A percentile compares a stretch with the other conserved stretches of the same genome.
phyloP scores from a whole-genome alignment of 2,329 filamentous ascomycete species.

The Kalmusia sp. region DNA sequence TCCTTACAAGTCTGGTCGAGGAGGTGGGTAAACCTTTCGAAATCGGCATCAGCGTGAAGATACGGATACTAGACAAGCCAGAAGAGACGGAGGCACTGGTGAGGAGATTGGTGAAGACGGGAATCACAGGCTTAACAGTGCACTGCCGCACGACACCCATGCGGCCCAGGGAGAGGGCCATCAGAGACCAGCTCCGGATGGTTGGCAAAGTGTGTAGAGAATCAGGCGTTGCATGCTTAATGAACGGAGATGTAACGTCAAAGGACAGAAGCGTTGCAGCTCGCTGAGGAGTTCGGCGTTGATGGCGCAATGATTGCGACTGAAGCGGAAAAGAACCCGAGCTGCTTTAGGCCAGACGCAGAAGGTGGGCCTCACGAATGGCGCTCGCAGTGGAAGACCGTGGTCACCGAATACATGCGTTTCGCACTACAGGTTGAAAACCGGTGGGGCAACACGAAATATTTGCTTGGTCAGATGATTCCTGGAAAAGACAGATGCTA shows the following conservation, averaged over 20 bases:
- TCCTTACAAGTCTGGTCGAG: constrained; percentile 81
- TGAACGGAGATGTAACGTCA: constrained; percentile 90
- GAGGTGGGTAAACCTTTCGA: constrained; percentile 78
- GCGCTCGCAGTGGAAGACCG: constrained; percentile 74
- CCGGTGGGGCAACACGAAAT: constrained; percentile 92
- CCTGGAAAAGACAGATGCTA: constrained; percentile 77
- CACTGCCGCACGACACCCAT: constrained; percentile 97
- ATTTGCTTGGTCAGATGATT: constrained; percentile 82
- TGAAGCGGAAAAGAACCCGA: constrained; percentile 87
- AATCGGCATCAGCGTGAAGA: constrained; percentile 97
- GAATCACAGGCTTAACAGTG: constrained; percentile 89
- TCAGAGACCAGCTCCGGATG: constrained; percentile 86
- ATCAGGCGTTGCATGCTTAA: constrained; percentile 87
- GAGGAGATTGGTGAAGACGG: constrained; percentile 78
- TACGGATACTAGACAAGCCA: constrained; percentile 80
- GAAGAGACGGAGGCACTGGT: constrained; percentile 81
- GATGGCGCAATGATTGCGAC: constrained; percentile 98
- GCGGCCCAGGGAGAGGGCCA: constrained; percentile 86
- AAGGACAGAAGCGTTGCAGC: constrained; percentile 73
- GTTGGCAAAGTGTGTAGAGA: constrained; percentile 80
- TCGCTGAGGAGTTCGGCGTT: constrained; percentile 81
- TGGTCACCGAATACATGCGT: constrained; percentile 77
- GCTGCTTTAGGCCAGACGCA: constrained; percentile 75
- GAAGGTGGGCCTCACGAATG: constrained; percentile 67
- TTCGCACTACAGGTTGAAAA: constrained; percentile 81